Evolutionary conservation across 2,329 filamentous ascomycete species (phyloP), one percentile per base, ranked within the genome.

Genomic region (Graphium sp.): DNA sequence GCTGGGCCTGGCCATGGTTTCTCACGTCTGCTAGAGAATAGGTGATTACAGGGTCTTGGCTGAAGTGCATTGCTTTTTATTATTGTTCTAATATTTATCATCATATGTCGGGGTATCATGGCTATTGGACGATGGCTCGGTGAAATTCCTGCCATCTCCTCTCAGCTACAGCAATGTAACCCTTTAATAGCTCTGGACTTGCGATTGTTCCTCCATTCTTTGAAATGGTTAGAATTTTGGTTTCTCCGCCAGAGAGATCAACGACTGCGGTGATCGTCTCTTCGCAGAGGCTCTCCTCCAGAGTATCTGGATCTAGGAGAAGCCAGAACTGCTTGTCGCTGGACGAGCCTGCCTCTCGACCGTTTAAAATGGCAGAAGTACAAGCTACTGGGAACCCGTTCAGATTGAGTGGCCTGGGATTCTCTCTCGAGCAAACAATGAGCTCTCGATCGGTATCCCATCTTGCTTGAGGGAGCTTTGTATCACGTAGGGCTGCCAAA

Each of bases 201-300:
- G 89, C 56, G 6, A 72, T 58, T 7, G 68, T 67, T 6, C 87
- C 89, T 8, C 89, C 89, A 37, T 65, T 71, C 60, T 93, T 95
- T 42, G 89, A 82, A 35, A 95, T 63, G 28, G 66, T 69, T 38
- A 82, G 40, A 12, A 92, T 59, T 40, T 62, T 65, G 4, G 60
- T 62, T 28, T 59, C 53, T 2, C 57, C 64, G n/a, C 46, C 42
- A 9, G 47, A 53, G 34, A 56, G 57, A 45, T 87, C 78, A n/a
- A 93, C 69, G 27, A 89, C 74, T 19, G 93, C 56, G 3, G 75
- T 85, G n/a, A 89, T 58, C n/a, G 54, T 66, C 60, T 98, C 89
- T 35, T 74, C 62, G 45, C 83, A 92, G 24, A 92, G 53, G 7
- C 66, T 69, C 55, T 95, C 89, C 55, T 98, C 89, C 40, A 92